phyloP scores from a whole-genome alignment of 2,329 filamentous ascomycete species.

The Neofusicoccum kwambonambiense region DNA sequence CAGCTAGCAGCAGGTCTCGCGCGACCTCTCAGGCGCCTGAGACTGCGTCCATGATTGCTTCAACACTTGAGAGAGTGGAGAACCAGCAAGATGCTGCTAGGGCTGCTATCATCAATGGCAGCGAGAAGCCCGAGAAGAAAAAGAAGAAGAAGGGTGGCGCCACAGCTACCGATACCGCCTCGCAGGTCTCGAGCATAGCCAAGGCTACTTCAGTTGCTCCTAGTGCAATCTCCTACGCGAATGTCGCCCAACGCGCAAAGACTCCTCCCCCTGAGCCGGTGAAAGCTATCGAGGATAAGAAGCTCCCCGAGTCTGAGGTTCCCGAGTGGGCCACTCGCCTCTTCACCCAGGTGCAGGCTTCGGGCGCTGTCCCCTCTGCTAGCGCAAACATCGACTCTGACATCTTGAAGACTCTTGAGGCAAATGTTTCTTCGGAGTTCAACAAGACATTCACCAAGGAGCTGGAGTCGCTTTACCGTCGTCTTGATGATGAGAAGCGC shows the following conservation, averaged over 20 bases:
- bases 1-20: slow-evolving; percentile 31
- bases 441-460: slow-evolving; percentile 47
- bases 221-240: slow-evolving; percentile 40
- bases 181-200: slow-evolving; percentile 40
- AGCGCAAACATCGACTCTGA: slow-evolving; percentile 34
- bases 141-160: slow-evolving; percentile 68
- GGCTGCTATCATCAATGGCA: slow-evolving; percentile 40
- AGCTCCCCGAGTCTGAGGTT: slow-evolving; percentile 27
- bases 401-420: slow-evolving; percentile 56
- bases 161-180: slow-evolving; percentile 44
- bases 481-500: slow-evolving; percentile 68
- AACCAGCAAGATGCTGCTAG: slow-evolving; percentile 42
- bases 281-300: slow-evolving; percentile 22
- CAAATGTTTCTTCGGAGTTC: slow-evolving; percentile 49
- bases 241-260: slow-evolving; percentile 39
- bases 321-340: slow-evolving; percentile 39
- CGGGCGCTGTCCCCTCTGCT: slow-evolving; percentile 20
- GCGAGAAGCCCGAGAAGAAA: slow-evolving; percentile 51
- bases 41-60: slow-evolving; percentile 37
- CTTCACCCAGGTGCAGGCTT: slow-evolving; percentile 30
- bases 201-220: slow-evolving; percentile 19
- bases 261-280: slow-evolving; percentile 29
- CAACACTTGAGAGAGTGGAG: slow-evolving; percentile 42
- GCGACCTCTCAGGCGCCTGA: slow-evolving; percentile 33
- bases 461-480: slow-evolving; percentile 57